phyloP scores from a whole-genome alignment of 1,284 basidiomycete species.

The Thelephora terrestris region DNA sequence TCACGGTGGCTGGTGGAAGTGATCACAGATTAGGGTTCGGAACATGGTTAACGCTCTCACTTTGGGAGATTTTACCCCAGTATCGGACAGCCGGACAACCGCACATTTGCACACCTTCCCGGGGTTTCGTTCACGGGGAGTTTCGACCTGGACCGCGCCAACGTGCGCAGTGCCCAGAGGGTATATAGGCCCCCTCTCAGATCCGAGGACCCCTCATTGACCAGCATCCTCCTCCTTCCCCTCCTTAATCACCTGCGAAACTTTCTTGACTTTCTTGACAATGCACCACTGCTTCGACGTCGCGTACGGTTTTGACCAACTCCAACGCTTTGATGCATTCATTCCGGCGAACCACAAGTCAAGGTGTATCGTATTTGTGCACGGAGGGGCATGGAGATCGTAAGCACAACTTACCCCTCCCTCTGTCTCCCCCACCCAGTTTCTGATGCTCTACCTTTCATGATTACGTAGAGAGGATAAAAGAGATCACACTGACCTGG shows the following conservation, averaged over 20 bases:
- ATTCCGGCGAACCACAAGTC: neutral
- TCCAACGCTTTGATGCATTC: neutral
- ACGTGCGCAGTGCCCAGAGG: neutral
- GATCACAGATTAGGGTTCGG: no score
- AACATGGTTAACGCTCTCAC: no score
- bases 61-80: no score
- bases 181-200: conserved; percentile 8
- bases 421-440: neutral
- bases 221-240: conserved; percentile 6
- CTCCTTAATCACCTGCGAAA: conserved; percentile 3
- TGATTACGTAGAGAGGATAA: conserved; percentile 59
- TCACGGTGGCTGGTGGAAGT: no score
- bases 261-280: neutral
- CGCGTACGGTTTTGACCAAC: neutral
- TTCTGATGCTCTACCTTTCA: conserved; percentile 1
- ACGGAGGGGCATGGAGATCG: conserved; percentile 75
- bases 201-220: conserved; percentile 1
- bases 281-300: neutral
- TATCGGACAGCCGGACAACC: no score
- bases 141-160: conserved; percentile 6
- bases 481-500: conserved; percentile 42
- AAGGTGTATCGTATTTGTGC: conserved; percentile 35
- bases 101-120: no score
- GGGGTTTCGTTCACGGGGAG: neutral
- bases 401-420: conserved; percentile 25